Conservation (phyloP, 805 yeast genomes). For the Barnettozyma botsteinii region DNA sequence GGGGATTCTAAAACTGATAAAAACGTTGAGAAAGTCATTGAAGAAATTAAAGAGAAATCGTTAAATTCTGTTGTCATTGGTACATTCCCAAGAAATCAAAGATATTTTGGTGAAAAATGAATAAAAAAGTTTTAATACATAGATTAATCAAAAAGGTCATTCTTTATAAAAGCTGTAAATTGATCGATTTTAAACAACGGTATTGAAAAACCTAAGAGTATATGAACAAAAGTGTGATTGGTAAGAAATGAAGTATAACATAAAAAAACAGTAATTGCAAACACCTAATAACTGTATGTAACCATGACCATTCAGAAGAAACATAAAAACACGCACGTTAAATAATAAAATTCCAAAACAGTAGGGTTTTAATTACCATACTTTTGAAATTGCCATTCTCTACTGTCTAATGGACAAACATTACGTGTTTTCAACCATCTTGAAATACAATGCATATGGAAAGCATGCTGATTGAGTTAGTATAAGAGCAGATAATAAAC, state of each 20-base stretch:
- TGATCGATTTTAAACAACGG: too few species aligned
- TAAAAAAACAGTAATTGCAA: too few species aligned
- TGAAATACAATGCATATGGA: constrained; percentile 93
- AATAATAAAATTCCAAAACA: too few species aligned
- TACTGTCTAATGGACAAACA: constrained; percentile 93
- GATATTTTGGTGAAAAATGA: constrained; percentile 28
- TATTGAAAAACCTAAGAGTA: too few species aligned
- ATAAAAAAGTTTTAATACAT: background rate
- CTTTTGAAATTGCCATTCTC: constrained; percentile 77
- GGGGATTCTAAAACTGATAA: constrained; percentile 33
- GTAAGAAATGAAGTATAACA: too few species aligned
- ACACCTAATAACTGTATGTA: too few species aligned
- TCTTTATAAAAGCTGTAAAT: too few species aligned
- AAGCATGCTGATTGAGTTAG: constrained; percentile 55
- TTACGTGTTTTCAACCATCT: constrained; percentile 94
- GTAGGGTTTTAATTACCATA: constrained; percentile 50
- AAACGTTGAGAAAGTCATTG: constrained; percentile 31
- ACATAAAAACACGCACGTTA: background rate
- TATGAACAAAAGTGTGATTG: too few species aligned
- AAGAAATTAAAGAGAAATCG: constrained; percentile 39
- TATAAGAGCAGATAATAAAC: background rate
- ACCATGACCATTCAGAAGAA: too few species aligned
- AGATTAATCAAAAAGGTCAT: background rate
- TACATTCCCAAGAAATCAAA: constrained; percentile 41
- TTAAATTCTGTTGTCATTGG: constrained; percentile 56